Evolutionary conservation across 108 stramenopile species (phyloP), one percentile per base, ranked within the genome.

Genomic region (Cyclotella cryptica): DNA sequence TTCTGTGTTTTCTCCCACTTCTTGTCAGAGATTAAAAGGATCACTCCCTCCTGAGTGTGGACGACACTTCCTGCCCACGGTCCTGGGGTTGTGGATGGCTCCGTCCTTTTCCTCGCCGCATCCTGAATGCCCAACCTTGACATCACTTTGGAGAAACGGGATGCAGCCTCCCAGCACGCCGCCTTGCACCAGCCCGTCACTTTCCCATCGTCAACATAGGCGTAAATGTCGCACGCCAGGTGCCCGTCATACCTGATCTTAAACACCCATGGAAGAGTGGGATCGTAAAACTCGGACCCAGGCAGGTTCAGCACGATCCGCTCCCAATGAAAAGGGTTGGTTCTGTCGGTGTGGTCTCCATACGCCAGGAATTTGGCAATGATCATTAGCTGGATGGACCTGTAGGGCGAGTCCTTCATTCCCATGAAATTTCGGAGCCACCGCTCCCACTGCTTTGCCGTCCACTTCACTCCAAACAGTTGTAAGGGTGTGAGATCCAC

Each of bases 31-130:
- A 81, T 77, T 2, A 29, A n/a, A 14, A 28, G 52, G 10, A 15
- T 30, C 24, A 87, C 74, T n/a, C 35, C 75, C 27, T 61, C 76
- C 2, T 55, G 26, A 18, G 42, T 53, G 39, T 78, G 52, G 3
- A 26, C 14, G 10, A 84, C 67, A 49, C 45, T 71, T 46, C 17
- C 81, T 14, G 86, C 84, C 86, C 86, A 87, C 40, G 86, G 80
- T 18, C 83, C 83, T 3, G 83, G 86, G 0, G 28, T 52, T 43
- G 54, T 29, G 14, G 73, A 60, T 15, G 63, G 45, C 0, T 14
- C 14, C 30, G 80, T 55, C 18, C 83, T 26, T 46, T 87, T 87
- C 44, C 83, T 21, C 3, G 76, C 40, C 1, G 83, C 86, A 22
- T 87, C 86, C 45, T 87, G 86, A 13, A 84, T 46, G 13, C 86